Percentiles rank a stretch among this genome's conserved stretches.
phyloP scores from a whole-genome alignment of 2,329 filamentous ascomycete genomes.

The Fusarium coffeatum region DNA sequence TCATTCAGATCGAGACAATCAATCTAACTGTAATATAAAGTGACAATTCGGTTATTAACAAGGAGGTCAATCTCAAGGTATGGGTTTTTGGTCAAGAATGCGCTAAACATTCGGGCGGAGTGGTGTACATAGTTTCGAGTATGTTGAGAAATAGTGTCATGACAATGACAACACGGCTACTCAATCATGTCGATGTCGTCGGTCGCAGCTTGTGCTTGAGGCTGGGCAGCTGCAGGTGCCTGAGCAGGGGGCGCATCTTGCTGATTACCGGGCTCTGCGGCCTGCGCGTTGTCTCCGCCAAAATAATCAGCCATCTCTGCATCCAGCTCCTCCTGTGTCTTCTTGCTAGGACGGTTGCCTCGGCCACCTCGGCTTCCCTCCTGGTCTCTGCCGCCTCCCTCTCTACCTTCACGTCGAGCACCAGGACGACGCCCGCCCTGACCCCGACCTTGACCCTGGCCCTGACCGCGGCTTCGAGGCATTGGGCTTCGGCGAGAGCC shows the following conservation, averaged over 20 bases:
- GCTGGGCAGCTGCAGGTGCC: conserved; percentile 21
- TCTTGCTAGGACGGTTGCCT: conserved; percentile 72
- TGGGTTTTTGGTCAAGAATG: conserved; percentile 25
- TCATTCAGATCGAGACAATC: not conserved
- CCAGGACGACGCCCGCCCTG: conserved; percentile 63
- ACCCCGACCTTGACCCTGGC: conserved; percentile 49
- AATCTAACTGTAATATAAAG: not conserved
- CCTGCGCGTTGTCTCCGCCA: conserved; percentile 58
- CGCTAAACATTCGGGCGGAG: conserved; percentile 45
- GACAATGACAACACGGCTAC: conserved; percentile 50
- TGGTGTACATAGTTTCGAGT: conserved; percentile 43
- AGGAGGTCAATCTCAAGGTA: conserved; percentile 33
- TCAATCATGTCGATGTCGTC: conserved; percentile 80
- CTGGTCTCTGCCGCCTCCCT: conserved; percentile 52
- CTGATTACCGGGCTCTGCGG: conserved; percentile 47
- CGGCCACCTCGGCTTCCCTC: conserved; percentile 55
- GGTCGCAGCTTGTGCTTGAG: conserved; percentile 46
- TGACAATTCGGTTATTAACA: conserved; percentile 11
- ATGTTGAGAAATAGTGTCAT: conserved; percentile 10
- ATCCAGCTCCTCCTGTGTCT: conserved; percentile 92
- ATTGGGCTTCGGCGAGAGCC: conserved; percentile 67
- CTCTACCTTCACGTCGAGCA: conserved; percentile 53
- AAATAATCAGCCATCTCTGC: conserved; percentile 99
- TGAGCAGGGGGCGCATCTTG: conserved; percentile 48
- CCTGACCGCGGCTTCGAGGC: conserved; percentile 58